Percentiles rank a stretch among this genome's conserved stretches.
Conservation (phyloP, 129 eudicot genomes). For the Oenanthe sinensis region DNA sequence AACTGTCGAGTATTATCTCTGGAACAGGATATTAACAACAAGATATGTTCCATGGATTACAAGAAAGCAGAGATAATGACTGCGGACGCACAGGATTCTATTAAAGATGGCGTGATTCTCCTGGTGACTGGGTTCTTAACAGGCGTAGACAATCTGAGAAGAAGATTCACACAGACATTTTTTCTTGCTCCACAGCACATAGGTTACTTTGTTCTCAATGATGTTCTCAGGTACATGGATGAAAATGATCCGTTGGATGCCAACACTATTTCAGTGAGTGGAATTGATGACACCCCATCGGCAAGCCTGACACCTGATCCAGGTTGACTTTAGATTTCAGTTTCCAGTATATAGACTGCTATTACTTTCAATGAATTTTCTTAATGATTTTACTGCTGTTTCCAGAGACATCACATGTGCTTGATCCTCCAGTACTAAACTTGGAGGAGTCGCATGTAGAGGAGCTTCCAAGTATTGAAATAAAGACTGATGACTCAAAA, state of each 20-base stretch:
- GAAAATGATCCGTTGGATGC: slow-evolving; percentile 29
- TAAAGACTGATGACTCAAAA: slow-evolving; percentile 20
- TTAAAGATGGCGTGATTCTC: slow-evolving; percentile 55
- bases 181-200: slow-evolving; percentile 72
- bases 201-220: slow-evolving; percentile 72
- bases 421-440: slow-evolving; percentile 32
- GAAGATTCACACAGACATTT: slow-evolving; percentile 56
- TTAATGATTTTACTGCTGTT: slow-evolving; percentile 9
- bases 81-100: slow-evolving; percentile 61
- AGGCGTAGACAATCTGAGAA: slow-evolving; percentile 37
- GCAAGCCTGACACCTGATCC: slow-evolving; percentile 31
- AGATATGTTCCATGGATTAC: slow-evolving; percentile 61
- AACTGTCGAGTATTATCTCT: slow-evolving; percentile 13
- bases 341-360: not conserved
- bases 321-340: slow-evolving; percentile 26
- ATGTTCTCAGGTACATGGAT: slow-evolving; percentile 50
- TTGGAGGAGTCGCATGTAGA: slow-evolving; percentile 26
- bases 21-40: slow-evolving; percentile 57
- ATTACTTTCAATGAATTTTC: not conserved
- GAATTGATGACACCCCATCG: slow-evolving; percentile 26
- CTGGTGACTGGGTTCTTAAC: slow-evolving; percentile 55
- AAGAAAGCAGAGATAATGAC: slow-evolving; percentile 50
- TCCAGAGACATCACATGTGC: slow-evolving; percentile 35
- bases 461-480: slow-evolving; percentile 26
- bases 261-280: slow-evolving; percentile 21